These are phyloP conservation scores for Coemansia sp. DNA, from an alignment of 192 early-diverging fungal species.

Conservation along the genomic window DNA sequence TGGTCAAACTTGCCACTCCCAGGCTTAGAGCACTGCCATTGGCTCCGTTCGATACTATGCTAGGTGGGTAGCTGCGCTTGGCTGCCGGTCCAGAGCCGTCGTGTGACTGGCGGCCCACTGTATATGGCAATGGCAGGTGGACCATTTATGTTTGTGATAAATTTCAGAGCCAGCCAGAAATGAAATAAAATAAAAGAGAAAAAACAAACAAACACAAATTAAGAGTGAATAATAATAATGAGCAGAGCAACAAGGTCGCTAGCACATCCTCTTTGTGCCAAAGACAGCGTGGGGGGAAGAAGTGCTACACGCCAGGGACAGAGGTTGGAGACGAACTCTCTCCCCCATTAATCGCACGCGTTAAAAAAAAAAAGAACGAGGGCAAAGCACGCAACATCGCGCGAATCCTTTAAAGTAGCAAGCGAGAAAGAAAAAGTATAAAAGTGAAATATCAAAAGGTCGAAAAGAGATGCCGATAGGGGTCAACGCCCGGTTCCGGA, in stretches of 20 bases:
- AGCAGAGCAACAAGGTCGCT: not conserved
- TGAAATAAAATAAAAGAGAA: not conserved
- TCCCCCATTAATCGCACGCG: not conserved
- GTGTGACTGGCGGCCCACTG: conserved; percentile 31
- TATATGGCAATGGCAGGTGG: conserved; percentile 30
- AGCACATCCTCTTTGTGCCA: not conserved
- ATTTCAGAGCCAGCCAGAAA: conserved; percentile 8
- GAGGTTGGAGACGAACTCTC: too few species aligned
- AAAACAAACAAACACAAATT: not conserved
- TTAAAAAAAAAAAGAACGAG: not conserved
- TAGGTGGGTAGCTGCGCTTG: conserved; percentile 10
- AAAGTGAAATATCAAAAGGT: conserved; percentile 62
- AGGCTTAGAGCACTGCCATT: conserved; percentile 6
- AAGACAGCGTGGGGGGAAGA: not conserved
- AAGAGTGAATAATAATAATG: not conserved
- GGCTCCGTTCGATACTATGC: not conserved
- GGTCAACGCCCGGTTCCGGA: conserved; percentile 66
- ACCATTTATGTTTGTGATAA: conserved; percentile 23
- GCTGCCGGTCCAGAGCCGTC: conserved; percentile 19
- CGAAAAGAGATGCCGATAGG: conserved; percentile 79
- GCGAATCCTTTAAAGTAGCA: not conserved
- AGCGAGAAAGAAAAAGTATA: conserved; percentile 13
- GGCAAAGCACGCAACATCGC: not conserved
- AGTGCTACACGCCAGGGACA: not conserved
- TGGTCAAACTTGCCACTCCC: not conserved